These are phyloP conservation scores for Ceratocystis ficicola DNA, from an alignment of 2,329 filamentous ascomycete genomes.

Conservation along the genomic window DNA sequence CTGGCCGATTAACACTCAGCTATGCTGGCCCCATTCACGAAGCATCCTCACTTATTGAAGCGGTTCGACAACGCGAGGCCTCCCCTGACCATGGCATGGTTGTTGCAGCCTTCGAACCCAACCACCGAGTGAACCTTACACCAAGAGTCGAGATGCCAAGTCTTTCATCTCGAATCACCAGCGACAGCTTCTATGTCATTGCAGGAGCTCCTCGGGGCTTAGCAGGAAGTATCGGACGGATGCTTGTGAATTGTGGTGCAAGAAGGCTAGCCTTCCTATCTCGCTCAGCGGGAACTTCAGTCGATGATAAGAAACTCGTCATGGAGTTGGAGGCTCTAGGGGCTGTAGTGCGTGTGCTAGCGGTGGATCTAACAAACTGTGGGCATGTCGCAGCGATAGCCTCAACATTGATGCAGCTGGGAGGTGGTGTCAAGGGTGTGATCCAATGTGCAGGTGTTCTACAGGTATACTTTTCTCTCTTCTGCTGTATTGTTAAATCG, in stretches of 20 bases:
- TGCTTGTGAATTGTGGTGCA: constrained; percentile 41
- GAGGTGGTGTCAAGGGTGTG: constrained; percentile 28
- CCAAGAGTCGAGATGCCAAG: constrained; percentile 25
- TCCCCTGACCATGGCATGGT: constrained; percentile 17
- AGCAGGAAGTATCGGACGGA: constrained; percentile 40
- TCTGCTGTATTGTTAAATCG: neutral
- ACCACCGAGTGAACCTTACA: constrained; percentile 25
- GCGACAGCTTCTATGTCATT: constrained; percentile 40
- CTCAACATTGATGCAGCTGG: constrained; percentile 23
- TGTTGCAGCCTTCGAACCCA: constrained; percentile 19
- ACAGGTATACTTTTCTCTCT: constrained; percentile 22
- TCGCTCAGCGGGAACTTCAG: constrained; percentile 33
- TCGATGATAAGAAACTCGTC: constrained; percentile 29
- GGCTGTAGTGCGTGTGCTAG: constrained; percentile 29
- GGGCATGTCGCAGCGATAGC: constrained; percentile 25
- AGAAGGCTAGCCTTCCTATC: constrained; percentile 42
- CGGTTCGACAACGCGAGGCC: neutral
- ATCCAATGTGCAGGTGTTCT: constrained; percentile 32
- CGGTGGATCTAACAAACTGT: constrained; percentile 35
- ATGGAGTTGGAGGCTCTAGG: constrained; percentile 27
- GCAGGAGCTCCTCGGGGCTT: constrained; percentile 47
- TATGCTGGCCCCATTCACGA: constrained; percentile 8
- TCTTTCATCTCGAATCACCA: constrained; percentile 26
- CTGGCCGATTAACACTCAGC: neutral
- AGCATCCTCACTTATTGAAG: neutral